phyloP scores from a whole-genome alignment of 2,329 filamentous ascomycete genomes.

The Paracorniculantispora psalliotae region DNA sequence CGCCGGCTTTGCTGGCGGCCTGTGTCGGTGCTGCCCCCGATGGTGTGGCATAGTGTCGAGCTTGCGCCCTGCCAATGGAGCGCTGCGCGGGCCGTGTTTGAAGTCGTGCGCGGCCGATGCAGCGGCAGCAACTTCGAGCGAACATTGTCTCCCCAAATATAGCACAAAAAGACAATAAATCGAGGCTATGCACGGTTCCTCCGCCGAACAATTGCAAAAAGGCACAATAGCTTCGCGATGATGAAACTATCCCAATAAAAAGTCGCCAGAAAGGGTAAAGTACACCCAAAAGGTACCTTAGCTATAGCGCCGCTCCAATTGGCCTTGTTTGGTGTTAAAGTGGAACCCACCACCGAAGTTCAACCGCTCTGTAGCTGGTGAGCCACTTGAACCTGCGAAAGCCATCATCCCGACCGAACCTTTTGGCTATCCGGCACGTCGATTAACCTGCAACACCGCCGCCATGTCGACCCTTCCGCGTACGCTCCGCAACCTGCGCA shows the following conservation, averaged over 20 bases:
- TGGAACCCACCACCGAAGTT: constrained; percentile 22
- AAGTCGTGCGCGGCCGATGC: constrained; percentile 23
- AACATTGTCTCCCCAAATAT: constrained; percentile 25
- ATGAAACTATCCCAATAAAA: not conserved
- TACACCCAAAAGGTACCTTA: not conserved
- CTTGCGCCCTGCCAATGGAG: constrained; percentile 29
- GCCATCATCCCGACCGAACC: constrained; percentile 13
- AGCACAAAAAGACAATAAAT: not conserved
- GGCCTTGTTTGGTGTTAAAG: not conserved
- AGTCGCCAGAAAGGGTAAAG: constrained; percentile 8
- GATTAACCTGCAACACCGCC: constrained; percentile 30
- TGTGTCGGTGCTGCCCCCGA: constrained; percentile 17
- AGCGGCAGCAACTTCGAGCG: constrained; percentile 30
- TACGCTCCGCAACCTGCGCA: constrained; percentile 81
- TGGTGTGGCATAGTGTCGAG: constrained; percentile 38
- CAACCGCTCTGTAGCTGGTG: constrained; percentile 20
- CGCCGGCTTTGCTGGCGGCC: constrained; percentile 28
- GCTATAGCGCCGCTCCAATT: constrained; percentile 1
- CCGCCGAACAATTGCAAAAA: not conserved
- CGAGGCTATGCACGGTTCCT: not conserved
- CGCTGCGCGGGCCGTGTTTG: constrained; percentile 26
- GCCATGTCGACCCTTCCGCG: constrained; percentile 87
- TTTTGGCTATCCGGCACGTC: constrained; percentile 10
- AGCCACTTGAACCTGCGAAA: constrained; percentile 20
- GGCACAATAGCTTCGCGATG: not conserved